Conservation (phyloP, 2,329 filamentous ascomycete species). For the Aotearoamyces nothofagi region DNA sequence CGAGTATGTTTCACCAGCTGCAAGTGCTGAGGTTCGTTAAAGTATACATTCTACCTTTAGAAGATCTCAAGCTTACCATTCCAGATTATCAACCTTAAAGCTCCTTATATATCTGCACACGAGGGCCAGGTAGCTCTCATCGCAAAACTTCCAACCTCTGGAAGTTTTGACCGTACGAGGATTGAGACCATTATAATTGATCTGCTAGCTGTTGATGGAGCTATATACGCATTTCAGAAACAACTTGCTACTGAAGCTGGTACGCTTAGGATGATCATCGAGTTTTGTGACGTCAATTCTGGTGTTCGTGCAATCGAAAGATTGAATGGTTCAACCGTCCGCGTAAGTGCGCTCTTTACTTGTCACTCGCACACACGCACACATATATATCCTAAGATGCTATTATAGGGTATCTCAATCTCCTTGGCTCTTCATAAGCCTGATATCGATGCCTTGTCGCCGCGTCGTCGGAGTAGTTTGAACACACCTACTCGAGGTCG, state of each 20-base stretch:
- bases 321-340: conserved; percentile 22
- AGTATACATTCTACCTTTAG: background rate
- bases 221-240: conserved; percentile 35
- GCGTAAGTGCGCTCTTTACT: conserved; percentile 9
- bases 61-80: background rate
- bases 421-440: conserved; percentile 5
- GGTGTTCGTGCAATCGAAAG: conserved; percentile 25
- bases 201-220: conserved; percentile 30
- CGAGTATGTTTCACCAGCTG: conserved; percentile 12
- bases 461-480: background rate
- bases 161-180: conserved; percentile 10
- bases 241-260: conserved; percentile 25
- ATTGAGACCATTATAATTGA: conserved; percentile 25
- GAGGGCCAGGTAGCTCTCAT: conserved; percentile 40
- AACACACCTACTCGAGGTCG: conserved; percentile 3
- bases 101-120: conserved; percentile 23
- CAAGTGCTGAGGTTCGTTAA: conserved; percentile 8
- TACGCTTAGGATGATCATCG: conserved; percentile 31
- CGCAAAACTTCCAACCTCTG: conserved; percentile 22
- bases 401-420: conserved; percentile 5
- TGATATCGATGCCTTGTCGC: conserved; percentile 2
- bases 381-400: background rate
- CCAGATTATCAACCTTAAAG: background rate
- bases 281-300: conserved; percentile 34
- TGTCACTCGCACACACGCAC: no score